Base-by-base conservation (phyloP, 73 alveolate species). In the Paramecium tetraurelia region DNA sequence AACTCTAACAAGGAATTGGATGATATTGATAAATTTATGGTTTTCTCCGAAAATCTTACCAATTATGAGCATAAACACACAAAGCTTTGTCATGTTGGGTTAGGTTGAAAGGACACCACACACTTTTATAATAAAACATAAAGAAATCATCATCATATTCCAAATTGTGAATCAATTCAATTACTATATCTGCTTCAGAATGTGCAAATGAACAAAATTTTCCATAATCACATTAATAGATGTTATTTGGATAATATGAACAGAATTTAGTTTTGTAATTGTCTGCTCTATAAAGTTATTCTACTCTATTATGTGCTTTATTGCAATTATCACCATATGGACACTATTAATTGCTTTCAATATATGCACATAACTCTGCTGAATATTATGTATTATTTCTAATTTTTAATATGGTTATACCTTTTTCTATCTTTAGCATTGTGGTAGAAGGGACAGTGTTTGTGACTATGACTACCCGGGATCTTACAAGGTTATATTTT, bases 1-100 rank as follows among this genome's bases (percentile, higher is more conserved):
- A 96, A 80, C 89, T 85, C 4, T 93, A 53, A 84, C 98, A 96
- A 69, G 97, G 89, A 7, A 77, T 93, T 20, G 93, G 93, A 22
- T 71, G 92, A 70, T 95, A 96, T 29, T 92, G 92, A 69, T 93
- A 96, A 27, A 93, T 88, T 50, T 95, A 93, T 7, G 99, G 99
- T 77, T 97, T 96, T 53, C 99, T 97, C 58, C 99, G 92, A 92
- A 96, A 98, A 77, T 95, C 99, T 85, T 98, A 93, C 99, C 99
- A 98, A 86, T 97, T 98, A 93, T 98, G 99, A 59, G 99, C 99
- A 92, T 96, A 98, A 58, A 97, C 99, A 92, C 99, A 98, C 46
- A 92, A 93, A 68, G 96, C 99, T 44, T 96, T 97, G 59, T 96
- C 98, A 63, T 98, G 99, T 92, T 94, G 97, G 27, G 97, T 92